Evolutionary conservation across 148 eudicot genomes (phyloP).

Genomic region (Diospyros kaki): DNA sequence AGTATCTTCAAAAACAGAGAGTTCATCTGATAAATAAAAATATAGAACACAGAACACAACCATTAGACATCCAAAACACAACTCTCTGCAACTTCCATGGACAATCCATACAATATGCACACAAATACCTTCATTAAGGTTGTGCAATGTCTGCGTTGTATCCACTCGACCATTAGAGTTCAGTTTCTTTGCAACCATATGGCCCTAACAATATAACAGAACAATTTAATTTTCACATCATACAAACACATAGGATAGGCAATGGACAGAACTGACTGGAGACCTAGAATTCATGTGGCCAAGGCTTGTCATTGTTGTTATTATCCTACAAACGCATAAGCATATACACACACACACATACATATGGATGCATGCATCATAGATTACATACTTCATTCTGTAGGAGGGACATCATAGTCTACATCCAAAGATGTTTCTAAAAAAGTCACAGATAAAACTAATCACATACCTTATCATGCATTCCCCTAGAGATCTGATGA

Average conservation of each 20-base stretch:
- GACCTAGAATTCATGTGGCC: too few relatives aligned
- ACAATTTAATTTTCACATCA: background rate
- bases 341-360: too few relatives aligned
- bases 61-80: background rate
- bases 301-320: too few relatives aligned
- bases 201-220: constrained; percentile 52
- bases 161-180: constrained; percentile 84
- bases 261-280: too few relatives aligned
- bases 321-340: background rate
- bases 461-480: constrained; percentile 63
- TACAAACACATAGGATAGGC: background rate
- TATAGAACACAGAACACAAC: background rate
- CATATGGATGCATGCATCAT: too few relatives aligned
- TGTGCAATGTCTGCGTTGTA: constrained; percentile 74
- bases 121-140: constrained; percentile 63
- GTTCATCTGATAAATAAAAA: constrained; percentile 49
- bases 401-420: background rate
- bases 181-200: constrained; percentile 72
- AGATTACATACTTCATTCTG: too few relatives aligned
- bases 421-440: background rate
- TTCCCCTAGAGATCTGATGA: constrained; percentile 78
- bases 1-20: constrained; percentile 68
- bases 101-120: background rate
- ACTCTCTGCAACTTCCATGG: too few relatives aligned
- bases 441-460: background rate